These are phyloP conservation scores for Citrus medica DNA, from an alignment of 345 rosid species.

Conservation along the genomic window DNA sequence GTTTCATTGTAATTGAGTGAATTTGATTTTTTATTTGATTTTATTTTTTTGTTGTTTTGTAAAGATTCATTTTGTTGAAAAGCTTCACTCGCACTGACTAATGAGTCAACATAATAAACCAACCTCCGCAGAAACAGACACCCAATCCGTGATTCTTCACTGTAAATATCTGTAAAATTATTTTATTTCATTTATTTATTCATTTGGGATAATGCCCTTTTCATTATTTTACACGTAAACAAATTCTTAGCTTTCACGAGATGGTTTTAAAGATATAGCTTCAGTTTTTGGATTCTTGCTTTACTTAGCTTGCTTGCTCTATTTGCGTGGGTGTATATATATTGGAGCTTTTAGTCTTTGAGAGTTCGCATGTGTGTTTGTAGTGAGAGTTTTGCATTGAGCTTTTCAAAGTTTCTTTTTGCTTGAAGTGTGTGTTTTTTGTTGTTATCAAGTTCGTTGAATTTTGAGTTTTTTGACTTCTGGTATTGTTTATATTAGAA, in stretches of 20 bases:
- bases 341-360: not conserved
- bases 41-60: not conserved
- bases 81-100: not conserved
- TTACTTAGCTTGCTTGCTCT: not conserved
- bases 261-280: not conserved
- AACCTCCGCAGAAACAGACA: slow-evolving; percentile 26
- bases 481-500: not conserved
- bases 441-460: slow-evolving; percentile 4
- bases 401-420: slow-evolving; percentile 17
- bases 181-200: not conserved
- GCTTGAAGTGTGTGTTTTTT: slow-evolving; percentile 16
- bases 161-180: not conserved
- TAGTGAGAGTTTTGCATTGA: slow-evolving; percentile 10
- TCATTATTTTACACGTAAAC: not conserved
- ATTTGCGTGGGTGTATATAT: not conserved
- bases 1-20: not conserved
- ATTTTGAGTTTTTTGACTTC: slow-evolving; percentile 4
- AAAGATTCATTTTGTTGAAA: not conserved
- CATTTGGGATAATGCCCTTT: not conserved
- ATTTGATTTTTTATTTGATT: not conserved
- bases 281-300: not conserved
- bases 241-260: slow-evolving; percentile 38
- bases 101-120: slow-evolving; percentile 1
- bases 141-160: slow-evolving; percentile 44
- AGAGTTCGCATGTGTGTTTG: slow-evolving; percentile 3